phyloP scores from a whole-genome alignment of 345 rosid species.

The Pelargonium nanum region DNA sequence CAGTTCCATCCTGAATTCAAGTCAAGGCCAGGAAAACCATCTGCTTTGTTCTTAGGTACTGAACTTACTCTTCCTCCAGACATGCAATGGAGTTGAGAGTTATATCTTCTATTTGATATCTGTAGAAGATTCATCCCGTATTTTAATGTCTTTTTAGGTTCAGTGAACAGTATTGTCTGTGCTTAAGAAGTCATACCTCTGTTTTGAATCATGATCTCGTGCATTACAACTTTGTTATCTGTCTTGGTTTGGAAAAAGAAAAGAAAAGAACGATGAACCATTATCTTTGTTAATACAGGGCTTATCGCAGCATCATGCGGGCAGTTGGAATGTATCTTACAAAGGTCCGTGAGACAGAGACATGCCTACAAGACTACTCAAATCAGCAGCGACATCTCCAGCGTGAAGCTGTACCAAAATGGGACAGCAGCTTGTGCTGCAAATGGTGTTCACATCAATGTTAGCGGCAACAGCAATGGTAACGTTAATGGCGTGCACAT shows the following conservation, averaged over 20 bases:
- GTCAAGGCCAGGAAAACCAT: constrained; percentile 91
- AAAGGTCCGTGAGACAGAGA: background rate
- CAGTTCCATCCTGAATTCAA: constrained; percentile 97
- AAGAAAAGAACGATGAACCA: background rate
- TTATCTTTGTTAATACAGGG: background rate
- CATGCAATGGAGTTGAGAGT: too few species aligned
- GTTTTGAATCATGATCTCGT: too few species aligned
- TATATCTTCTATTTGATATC: too few species aligned
- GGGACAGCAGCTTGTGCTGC: background rate
- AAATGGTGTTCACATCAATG: background rate
- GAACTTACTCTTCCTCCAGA: background rate
- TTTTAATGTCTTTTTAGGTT: too few species aligned
- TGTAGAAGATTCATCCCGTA: too few species aligned
- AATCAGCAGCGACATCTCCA: background rate
- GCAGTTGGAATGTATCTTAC: background rate
- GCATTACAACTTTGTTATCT: too few species aligned
- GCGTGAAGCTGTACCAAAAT: background rate
- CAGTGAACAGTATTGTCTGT: too few species aligned
- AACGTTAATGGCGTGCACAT: background rate
- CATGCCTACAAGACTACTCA: background rate
- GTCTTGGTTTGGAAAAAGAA: too few species aligned
- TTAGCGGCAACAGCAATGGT: background rate
- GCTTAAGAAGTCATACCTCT: too few species aligned
- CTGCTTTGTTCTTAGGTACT: constrained; percentile 77
- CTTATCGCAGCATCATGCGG: background rate